Evolutionary conservation across 371 early-diverging fungal species (phyloP).

Genomic region (Caulochytrium protostelioides): DNA sequence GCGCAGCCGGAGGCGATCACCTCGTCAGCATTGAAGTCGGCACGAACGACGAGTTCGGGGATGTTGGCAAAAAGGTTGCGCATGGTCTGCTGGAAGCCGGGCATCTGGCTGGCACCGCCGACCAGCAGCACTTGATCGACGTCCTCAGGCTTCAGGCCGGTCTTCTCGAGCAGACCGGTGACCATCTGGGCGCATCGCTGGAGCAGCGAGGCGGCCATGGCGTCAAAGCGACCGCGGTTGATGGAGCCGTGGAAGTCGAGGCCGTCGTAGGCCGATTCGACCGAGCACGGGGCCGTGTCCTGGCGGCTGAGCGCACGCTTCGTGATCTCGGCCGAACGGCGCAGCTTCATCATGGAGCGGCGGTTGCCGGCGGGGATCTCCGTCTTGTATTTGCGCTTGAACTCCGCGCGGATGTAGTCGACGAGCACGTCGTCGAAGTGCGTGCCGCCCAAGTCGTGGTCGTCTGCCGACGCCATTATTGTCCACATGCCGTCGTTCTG

Average conservation of each 20-base stretch:
- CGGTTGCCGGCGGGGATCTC: conserved; percentile 51
- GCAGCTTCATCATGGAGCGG: conserved; percentile 61
- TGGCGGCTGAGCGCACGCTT: conserved; percentile 79
- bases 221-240: conserved; percentile 81
- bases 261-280: conserved; percentile 79
- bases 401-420: conserved; percentile 59
- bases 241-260: conserved; percentile 71
- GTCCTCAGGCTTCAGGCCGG: conserved; percentile 32
- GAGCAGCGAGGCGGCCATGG: conserved; percentile 58
- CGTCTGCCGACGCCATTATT: conserved; percentile 61
- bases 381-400: conserved; percentile 62
- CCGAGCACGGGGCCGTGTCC: conserved; percentile 73
- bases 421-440: conserved; percentile 78
- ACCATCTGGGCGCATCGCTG: conserved; percentile 51
- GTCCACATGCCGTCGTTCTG: conserved; percentile 74
- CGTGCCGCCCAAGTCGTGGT: conserved; percentile 69
- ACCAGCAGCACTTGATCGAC: conserved; percentile 42
- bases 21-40: conserved; percentile 31
- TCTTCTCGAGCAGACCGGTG: too few relatives aligned
- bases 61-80: conserved; percentile 22
- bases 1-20: conserved; percentile 25
- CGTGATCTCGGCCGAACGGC: conserved; percentile 55
- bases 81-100: conserved; percentile 29
- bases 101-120: conserved; percentile 42
- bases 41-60: conserved; percentile 25